Base-by-base conservation (phyloP, 2,329 filamentous ascomycete genomes). In the Colletotrichum simmondsii region DNA sequence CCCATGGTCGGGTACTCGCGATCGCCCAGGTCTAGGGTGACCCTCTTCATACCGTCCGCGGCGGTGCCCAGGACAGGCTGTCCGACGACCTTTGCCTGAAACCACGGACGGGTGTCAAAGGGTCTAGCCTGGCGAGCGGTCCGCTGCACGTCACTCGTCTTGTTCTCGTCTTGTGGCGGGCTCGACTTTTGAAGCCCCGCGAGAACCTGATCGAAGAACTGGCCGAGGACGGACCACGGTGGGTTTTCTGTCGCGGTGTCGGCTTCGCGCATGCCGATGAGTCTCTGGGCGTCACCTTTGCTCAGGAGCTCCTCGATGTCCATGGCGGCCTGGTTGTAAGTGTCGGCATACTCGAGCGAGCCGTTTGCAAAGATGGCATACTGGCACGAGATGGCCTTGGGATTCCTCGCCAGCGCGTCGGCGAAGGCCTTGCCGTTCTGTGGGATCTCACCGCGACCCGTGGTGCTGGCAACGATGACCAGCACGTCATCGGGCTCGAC, bases 361-460 rank as follows among this genome's bases (percentile, higher is more conserved):
- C 70, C 70, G 19, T 72, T 72, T 4, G 70, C 70, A 12, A 72
- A 72, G 46, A 72, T 72, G 32, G 70, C 70, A 30, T 72, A 72
- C 32, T 61, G 60, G 24, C 66, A 65, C 26, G 70, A 46, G 10
- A 70, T 32, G 19, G n/a, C 60, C 42, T 54, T 52, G 24, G 53
- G 60, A 22, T 61, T 72, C 53, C 70, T 72, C 22, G 66, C 30
- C 26, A 72, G 26, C 26, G 70, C 35, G 32, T 72, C 70, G 11
- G 70, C 70, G 3, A 72, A 72, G 5, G 70, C 70, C 59, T 72
- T 72, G 70, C 70, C 70, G 6, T 72, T 72, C 32, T 72, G 70
- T 1, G 70, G 70, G 4, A 72, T 35, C 70, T 72, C 70, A 7
- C 70, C 70, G 32, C 66, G 66, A 16, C 70, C 70, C 2, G 70